Percentiles rank a stretch among this genome's conserved stretches.
These are phyloP conservation scores for Dactylonectria macrodidyma DNA, from an alignment of 2,329 filamentous ascomycete genomes.

Conservation along the genomic window DNA sequence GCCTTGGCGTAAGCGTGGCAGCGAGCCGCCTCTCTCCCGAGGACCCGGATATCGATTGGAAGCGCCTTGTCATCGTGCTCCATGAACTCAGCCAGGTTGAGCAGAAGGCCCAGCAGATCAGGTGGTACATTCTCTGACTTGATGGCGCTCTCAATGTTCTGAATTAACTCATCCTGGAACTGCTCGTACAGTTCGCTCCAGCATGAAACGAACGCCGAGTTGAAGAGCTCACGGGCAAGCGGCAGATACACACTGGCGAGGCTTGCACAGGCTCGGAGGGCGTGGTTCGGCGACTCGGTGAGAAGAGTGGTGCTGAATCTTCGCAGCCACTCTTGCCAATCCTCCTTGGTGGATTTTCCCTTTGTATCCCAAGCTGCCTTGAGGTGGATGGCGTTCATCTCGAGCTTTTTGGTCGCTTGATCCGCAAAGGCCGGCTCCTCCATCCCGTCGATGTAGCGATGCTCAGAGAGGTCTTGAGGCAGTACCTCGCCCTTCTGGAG, in stretches of 20 bases:
- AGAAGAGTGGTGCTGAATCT: constrained; percentile 96
- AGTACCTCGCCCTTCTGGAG: constrained; percentile 94
- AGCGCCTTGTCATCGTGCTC: constrained; percentile 99
- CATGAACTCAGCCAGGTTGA: constrained; percentile 99
- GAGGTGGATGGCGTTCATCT: constrained; percentile 97
- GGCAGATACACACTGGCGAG: constrained; percentile 93
- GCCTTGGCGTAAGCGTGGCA: constrained; percentile 99
- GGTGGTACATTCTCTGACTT: constrained; percentile 96
- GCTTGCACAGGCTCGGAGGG: constrained; percentile 91
- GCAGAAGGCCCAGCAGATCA: constrained; percentile 91
- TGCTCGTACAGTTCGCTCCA: constrained; percentile 98
- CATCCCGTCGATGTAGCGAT: constrained; percentile 81
- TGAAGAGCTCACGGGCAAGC: constrained; percentile 94
- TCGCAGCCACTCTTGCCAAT: constrained; percentile 99
- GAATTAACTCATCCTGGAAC: constrained; percentile 96
- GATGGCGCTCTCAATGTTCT: constrained; percentile 95
- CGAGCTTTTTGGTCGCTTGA: constrained; percentile 91
- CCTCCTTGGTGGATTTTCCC: constrained; percentile 96
- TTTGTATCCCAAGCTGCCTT: constrained; percentile 98
- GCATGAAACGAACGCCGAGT: constrained; percentile 98
- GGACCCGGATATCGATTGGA: constrained; percentile 94
- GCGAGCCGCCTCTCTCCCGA: constrained; percentile 94
- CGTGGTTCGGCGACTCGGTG: constrained; percentile 96
- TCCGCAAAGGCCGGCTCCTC: constrained; percentile 89
- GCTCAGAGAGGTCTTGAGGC: constrained; percentile 93